Conservation (phyloP, 306 rosid genomes). For the Oxytropis ochrocephala region DNA sequence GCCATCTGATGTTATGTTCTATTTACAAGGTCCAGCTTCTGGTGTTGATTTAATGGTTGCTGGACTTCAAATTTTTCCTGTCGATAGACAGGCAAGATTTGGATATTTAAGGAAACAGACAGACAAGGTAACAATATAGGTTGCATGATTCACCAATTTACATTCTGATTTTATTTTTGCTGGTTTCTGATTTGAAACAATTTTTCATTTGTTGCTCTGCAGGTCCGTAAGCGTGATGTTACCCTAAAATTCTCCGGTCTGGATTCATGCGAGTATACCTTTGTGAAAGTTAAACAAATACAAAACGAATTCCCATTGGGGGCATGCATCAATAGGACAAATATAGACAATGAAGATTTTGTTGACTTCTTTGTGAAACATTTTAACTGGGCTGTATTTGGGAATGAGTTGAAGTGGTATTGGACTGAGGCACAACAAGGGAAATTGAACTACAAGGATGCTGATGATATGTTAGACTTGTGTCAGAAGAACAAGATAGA, state of each 20-base stretch:
- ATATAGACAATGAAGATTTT: slow-evolving; percentile 90
- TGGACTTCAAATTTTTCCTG: slow-evolving; percentile 91
- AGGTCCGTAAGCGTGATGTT: slow-evolving; percentile 84
- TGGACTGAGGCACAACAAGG: slow-evolving; percentile 90
- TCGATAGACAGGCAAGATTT: slow-evolving; percentile 72
- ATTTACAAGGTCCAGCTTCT: slow-evolving; percentile 82
- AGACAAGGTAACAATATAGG: slow-evolving; percentile 50
- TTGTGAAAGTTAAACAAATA: slow-evolving; percentile 56
- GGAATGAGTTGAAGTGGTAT: slow-evolving; percentile 92
- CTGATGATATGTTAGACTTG: slow-evolving; percentile 64
- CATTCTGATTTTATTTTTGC: neutral
- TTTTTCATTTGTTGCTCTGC: slow-evolving; percentile 19
- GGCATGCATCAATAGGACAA: slow-evolving; percentile 66
- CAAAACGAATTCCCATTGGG: slow-evolving; percentile 80
- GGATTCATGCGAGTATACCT: slow-evolving; percentile 26
- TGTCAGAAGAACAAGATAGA: slow-evolving; percentile 61
- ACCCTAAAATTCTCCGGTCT: slow-evolving; percentile 64
- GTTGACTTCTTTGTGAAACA: slow-evolving; percentile 60
- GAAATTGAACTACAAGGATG: slow-evolving; percentile 73
- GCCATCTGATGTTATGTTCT: slow-evolving; percentile 74
- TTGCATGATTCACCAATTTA: neutral
- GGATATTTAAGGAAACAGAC: slow-evolving; percentile 54
- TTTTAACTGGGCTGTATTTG: slow-evolving; percentile 96
- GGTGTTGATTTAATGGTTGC: slow-evolving; percentile 82
- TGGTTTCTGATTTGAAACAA: slow-evolving; percentile 4